A percentile compares a stretch with the other conserved stretches of the same genome.
These are phyloP conservation scores for Clathrospora elynae DNA, from an alignment of 2,329 filamentous ascomycete species.

Conservation along the genomic window DNA sequence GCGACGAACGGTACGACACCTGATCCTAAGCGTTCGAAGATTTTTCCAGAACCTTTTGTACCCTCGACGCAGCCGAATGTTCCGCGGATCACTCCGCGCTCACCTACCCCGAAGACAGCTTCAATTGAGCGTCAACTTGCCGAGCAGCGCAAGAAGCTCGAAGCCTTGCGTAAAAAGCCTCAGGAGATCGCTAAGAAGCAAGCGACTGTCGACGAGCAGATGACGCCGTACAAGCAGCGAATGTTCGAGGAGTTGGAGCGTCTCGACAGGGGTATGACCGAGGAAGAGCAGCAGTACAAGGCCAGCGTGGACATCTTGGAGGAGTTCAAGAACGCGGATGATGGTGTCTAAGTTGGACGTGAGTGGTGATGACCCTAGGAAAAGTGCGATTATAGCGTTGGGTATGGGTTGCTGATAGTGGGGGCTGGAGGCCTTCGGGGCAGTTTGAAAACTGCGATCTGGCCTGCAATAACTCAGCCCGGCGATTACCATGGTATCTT, in stretches of 20 bases:
- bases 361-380: background rate
- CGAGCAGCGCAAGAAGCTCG: slow-evolving; percentile 26
- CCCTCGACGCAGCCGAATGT: background rate
- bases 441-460: background rate
- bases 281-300: slow-evolving; percentile 22
- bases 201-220: slow-evolving; percentile 16
- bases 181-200: slow-evolving; percentile 23
- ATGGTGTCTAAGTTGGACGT: background rate
- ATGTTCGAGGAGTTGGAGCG: slow-evolving; percentile 31
- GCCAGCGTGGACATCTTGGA: slow-evolving; percentile 23
- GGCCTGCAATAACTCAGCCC: background rate
- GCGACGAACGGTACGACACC: slow-evolving; percentile 1
- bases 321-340: slow-evolving; percentile 21
- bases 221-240: slow-evolving; percentile 23
- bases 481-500: slow-evolving; percentile 1
- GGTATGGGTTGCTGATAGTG: slow-evolving; percentile 1
- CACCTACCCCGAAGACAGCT: slow-evolving; percentile 2
- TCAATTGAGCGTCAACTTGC: slow-evolving; percentile 19
- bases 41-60: background rate
- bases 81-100: slow-evolving; percentile 3
- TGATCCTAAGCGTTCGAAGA: slow-evolving; percentile 20
- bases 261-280: slow-evolving; percentile 20
- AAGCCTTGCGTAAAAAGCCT: slow-evolving; percentile 21
- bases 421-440: slow-evolving; percentile 6
- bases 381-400: slow-evolving; percentile 1